These are phyloP conservation scores for Grosmannia penicillata DNA, from an alignment of 2,329 filamentous ascomycete species.

Conservation along the genomic window DNA sequence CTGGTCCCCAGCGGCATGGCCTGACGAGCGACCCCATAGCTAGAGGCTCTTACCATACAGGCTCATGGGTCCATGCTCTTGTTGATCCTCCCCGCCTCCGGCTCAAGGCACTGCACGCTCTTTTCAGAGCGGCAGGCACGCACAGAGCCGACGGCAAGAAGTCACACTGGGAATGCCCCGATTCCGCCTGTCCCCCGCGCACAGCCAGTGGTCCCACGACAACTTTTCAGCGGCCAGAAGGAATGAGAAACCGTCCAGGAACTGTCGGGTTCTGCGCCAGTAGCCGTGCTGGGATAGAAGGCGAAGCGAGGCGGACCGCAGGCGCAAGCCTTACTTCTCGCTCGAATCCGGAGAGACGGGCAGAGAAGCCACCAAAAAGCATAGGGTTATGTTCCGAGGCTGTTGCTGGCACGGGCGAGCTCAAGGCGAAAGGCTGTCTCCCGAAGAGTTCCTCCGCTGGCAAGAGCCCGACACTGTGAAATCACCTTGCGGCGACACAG, in stretches of 20 bases:
- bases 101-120: too few relatives aligned
- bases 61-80: constrained; percentile 59
- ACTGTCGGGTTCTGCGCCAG: constrained; percentile 11
- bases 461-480: background rate
- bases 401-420: background rate
- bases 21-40: constrained; percentile 61
- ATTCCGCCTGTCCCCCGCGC: constrained; percentile 30
- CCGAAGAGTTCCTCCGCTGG: background rate
- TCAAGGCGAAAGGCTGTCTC: background rate
- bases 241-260: constrained; percentile 11
- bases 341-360: constrained; percentile 6
- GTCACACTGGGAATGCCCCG: constrained; percentile 34
- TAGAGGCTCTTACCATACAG: constrained; percentile 59
- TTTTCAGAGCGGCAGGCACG: too few relatives aligned
- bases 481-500: background rate
- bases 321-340: constrained; percentile 47
- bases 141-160: too few relatives aligned
- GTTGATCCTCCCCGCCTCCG: constrained; percentile 23
- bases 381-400: constrained; percentile 96
- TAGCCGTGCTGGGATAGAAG: constrained; percentile 36
- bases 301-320: constrained; percentile 23
- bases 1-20: constrained; percentile 46
- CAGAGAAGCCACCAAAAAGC: constrained; percentile 46
- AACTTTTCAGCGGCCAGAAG: constrained; percentile 35
- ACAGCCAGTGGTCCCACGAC: constrained; percentile 15